phyloP scores from a whole-genome alignment of 495 filamentous ascomycete genomes.

The Jackrogersella minutella region DNA sequence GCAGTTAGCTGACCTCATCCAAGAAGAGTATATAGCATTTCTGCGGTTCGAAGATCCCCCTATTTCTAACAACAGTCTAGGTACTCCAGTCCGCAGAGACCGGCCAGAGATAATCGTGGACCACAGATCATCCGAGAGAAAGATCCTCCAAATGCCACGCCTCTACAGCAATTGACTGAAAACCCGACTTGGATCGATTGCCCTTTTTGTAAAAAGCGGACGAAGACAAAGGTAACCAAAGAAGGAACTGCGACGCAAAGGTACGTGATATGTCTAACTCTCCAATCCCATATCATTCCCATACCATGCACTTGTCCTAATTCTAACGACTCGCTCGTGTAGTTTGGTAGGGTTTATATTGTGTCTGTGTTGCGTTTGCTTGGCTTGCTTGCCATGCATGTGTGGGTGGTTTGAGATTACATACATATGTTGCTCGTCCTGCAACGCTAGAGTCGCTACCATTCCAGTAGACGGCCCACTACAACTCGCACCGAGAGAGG shows the following conservation, averaged over 20 bases:
- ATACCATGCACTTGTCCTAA: not conserved
- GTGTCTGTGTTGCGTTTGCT: constrained; percentile 44
- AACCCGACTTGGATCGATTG: constrained; percentile 44
- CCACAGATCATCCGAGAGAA: constrained; percentile 2
- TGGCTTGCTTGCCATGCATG: constrained; percentile 45
- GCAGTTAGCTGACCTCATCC: not conserved
- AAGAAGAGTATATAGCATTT: constrained; percentile 16
- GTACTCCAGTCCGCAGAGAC: not conserved
- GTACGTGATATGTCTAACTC: too few species aligned
- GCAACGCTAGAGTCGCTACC: constrained; percentile 40
- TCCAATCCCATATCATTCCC: too few species aligned
- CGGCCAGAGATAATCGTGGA: not conserved
- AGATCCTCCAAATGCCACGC: constrained; percentile 36
- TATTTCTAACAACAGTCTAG: not conserved
- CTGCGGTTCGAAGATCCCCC: not conserved
- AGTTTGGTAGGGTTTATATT: constrained; percentile 43
- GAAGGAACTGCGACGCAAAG: constrained; percentile 45
- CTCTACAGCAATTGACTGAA: constrained; percentile 37
- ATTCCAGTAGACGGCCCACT: constrained; percentile 31
- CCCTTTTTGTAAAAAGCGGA: constrained; percentile 42
- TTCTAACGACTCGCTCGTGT: not conserved
- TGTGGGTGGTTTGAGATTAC: constrained; percentile 48
- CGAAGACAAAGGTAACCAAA: constrained; percentile 23
- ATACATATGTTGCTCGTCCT: constrained; percentile 41
- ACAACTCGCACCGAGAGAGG: constrained; percentile 12